Evolutionary conservation across 192 early-diverging fungal genomes (phyloP), one percentile per base, ranked within the genome.

Genomic region (Coemansia sp.): DNA sequence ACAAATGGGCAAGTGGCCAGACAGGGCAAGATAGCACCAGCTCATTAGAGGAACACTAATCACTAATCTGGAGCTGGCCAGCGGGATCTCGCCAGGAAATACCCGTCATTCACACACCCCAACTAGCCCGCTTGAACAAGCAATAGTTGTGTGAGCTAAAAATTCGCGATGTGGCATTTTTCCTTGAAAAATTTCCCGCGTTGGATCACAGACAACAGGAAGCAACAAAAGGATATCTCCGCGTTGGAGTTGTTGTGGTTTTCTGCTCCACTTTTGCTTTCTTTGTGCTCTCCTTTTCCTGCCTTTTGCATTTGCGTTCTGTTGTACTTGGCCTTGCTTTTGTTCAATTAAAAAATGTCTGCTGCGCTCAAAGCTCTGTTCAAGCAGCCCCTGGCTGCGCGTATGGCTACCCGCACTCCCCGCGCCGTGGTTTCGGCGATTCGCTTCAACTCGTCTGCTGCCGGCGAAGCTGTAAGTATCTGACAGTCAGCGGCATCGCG

Each of bases 301-400:
- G 44, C 38, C 23, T 53, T 48, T 48, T 21, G 24, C 25, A 52
- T 31, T 31, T 19, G 30, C 50, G 50, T 31, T 31, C 30, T 19
- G 28, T 25, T 31, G 27, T 48, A 6, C 46, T 48, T 55, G 29
- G 9, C 35, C 52, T 44, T 46, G 22, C 32, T 53, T 47, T 46
- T 40, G 29, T 27, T 58, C 24, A 11, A 12, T 23, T 48, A 25
- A 21, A 21, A 35, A 65, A 77, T 77, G 73, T 77, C 67, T 54
- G 60, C 56, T 24, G 47, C 68, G 25, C 63, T 77, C 56, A 77
- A 63, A 56, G 53, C 56, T 3, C 64, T 77, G 21, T 67, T 70
- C 68, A 70, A 54, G 46, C 66, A 66, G 64, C 73, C 67, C 11
- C 45, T 67, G 58, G 73, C 67, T 49, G 64, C 67, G 21, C 73